Evolutionary conservation across 164 flowering plant genomes (phyloP).

Genomic region (Piper betle): DNA sequence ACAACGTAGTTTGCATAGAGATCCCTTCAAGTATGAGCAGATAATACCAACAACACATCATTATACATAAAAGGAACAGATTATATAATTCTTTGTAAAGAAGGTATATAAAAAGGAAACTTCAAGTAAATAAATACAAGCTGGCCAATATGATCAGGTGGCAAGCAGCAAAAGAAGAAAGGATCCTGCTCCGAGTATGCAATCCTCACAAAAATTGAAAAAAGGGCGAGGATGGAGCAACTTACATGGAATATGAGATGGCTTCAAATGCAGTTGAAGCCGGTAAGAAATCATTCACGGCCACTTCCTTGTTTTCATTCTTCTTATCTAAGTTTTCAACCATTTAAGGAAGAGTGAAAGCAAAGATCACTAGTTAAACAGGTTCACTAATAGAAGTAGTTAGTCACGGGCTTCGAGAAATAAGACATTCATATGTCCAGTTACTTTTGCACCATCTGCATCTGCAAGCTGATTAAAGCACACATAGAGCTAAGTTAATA

Average conservation of each 20-base stretch:
- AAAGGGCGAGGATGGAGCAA: not conserved
- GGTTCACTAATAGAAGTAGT: no score
- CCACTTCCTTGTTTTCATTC: slow-evolving; percentile 85
- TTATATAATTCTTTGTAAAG: no score
- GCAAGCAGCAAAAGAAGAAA: no score
- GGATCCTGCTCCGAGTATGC: not conserved
- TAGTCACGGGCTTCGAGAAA: no score
- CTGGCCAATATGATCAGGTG: no score
- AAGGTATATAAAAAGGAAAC: not conserved
- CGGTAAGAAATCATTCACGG: slow-evolving; percentile 71
- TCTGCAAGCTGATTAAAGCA: no score
- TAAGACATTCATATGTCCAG: no score
- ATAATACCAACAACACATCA: not conserved
- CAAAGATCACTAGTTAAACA: no score
- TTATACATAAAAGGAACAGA: no score
- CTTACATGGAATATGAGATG: slow-evolving; percentile 68
- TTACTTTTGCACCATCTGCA: no score
- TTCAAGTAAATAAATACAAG: no score
- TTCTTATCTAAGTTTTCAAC: slow-evolving; percentile 46
- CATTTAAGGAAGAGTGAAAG: slow-evolving; percentile 3
- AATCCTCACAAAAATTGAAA: not conserved
- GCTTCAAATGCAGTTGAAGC: slow-evolving; percentile 51
- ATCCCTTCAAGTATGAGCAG: slow-evolving; percentile 25
- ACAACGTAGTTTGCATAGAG: slow-evolving; percentile 28
- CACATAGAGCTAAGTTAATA: no score